Conservation (phyloP, 192 early-diverging fungal species). For the Chytriomyces sp. region DNA sequence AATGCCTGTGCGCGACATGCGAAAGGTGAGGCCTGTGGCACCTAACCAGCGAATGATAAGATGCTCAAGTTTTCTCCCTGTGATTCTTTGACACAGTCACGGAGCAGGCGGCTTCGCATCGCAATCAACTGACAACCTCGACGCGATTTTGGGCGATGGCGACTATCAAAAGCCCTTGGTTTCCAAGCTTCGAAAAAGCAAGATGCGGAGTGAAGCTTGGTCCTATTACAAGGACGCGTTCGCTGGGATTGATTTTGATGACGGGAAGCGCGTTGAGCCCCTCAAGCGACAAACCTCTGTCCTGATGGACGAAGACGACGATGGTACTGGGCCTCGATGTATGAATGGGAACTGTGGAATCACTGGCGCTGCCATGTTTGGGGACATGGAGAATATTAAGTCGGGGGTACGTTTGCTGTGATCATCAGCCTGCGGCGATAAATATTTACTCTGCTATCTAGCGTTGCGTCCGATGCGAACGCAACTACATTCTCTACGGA, state of each 20-base stretch:
- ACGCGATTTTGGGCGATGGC: constrained; percentile 19
- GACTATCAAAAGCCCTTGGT: constrained; percentile 24
- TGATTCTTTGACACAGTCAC: constrained; percentile 13
- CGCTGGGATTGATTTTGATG: constrained; percentile 23
- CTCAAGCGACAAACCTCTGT: not conserved
- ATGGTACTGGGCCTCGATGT: constrained; percentile 3
- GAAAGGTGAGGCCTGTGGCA: constrained; percentile 51
- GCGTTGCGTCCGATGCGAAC: constrained; percentile 43
- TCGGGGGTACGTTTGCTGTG: not conserved
- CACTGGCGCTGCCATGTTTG: not conserved
- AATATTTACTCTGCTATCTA: not conserved
- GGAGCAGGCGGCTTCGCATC: constrained; percentile 23
- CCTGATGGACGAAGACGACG: constrained; percentile 1
- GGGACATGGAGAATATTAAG: not conserved
- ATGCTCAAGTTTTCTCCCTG: not conserved
- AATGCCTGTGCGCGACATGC: constrained; percentile 75
- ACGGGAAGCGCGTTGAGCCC: constrained; percentile 4
- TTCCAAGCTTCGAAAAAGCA: constrained; percentile 17
- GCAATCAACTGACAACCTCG: not conserved
- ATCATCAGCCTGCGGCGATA: not conserved
- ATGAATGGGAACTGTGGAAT: constrained; percentile 21
- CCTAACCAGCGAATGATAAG: not conserved
- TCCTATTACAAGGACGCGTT: constrained; percentile 19
- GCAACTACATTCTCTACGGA: constrained; percentile 45
- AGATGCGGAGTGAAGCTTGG: constrained; percentile 15